Evolutionary conservation across 2,329 filamentous ascomycete genomes (phyloP), one percentile per base, ranked within the genome.

Genomic region (Lojkania enalia): DNA sequence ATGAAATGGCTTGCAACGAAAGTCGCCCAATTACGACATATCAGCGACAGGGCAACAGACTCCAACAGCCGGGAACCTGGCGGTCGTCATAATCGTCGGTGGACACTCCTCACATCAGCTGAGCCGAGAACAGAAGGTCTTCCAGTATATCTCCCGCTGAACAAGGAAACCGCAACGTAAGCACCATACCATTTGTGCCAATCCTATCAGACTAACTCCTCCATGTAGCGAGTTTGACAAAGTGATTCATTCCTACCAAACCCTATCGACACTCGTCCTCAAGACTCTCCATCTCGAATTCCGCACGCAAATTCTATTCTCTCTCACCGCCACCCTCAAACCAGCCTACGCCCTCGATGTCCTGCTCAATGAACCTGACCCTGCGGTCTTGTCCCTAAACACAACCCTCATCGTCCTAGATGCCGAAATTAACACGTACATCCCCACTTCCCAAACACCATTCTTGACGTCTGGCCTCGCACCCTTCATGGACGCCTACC

Each of bases 1-100:
- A 95, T 97, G 90, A 94, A 95, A 76, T 99, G 94, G 94, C 82
- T 99, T 25, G 85, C 88, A 15, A 86, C 86, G 57, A 94, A 92
- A 71, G 84, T 95, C 31, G 75, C 79, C n/a, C 79, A 88, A 45
- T 77, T 99, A 41, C 83, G 94, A 31, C 85, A 92, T 62, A 90
- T 96, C 60, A 92, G 88, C 15, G 77, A 80, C 40, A 83, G 86
- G 49, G 83, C 88, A 35, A 81, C 82, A 27, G 83, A 90, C 67
- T 83, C 83, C 21, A 80, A 83, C 52, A 72, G 77, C 31, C 77
- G 67, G 39, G 67, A 70, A 20, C 57, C 64, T 19, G 72, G 63
- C 43, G 70, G 62, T 19, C 70, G 77, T 20, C 82, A 86, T 47
- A 84, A 80, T 54, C 84, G 88, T 46, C 82, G 90, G 46, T 96